phyloP scores from a whole-genome alignment of 768 basidiomycete species.

The Podaxis sp. region DNA sequence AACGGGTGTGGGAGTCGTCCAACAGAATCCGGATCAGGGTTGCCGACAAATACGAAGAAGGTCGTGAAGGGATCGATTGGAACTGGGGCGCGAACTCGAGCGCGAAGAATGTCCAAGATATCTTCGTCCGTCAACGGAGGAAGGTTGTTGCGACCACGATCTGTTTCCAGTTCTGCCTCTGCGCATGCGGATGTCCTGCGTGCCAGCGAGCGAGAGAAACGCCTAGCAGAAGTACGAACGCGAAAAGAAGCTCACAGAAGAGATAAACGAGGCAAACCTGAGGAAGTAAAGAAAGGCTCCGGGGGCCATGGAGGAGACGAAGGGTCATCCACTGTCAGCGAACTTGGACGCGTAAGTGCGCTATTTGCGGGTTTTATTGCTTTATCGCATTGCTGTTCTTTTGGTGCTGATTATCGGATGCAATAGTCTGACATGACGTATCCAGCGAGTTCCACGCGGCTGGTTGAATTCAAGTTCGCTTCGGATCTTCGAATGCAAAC shows the following conservation, averaged over 20 bases:
- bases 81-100: slow-evolving; percentile 9
- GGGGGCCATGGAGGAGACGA: neutral
- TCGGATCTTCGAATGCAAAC: slow-evolving; percentile 47
- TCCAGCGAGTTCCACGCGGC: slow-evolving; percentile 33
- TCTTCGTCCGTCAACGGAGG: slow-evolving; percentile 9
- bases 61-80: slow-evolving; percentile 6
- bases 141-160: slow-evolving; percentile 3
- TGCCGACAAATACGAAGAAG: slow-evolving; percentile 10
- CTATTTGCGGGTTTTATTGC: neutral
- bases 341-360: slow-evolving; percentile 7
- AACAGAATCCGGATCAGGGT: neutral
- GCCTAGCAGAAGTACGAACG: slow-evolving; percentile 1
- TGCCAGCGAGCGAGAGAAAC: slow-evolving; percentile 13
- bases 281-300: neutral
- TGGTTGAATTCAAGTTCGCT: slow-evolving; percentile 52
- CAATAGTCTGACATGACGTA: slow-evolving; percentile 9
- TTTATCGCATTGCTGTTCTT: neutral
- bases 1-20: neutral
- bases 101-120: neutral
- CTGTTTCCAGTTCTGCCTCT: slow-evolving; percentile 7
- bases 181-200: slow-evolving; percentile 5
- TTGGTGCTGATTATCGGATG: slow-evolving; percentile 1
- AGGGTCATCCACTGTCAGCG: neutral
- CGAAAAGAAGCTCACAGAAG: slow-evolving; percentile 4
- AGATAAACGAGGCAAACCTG: neutral